Conservation (phyloP, 1,284 basidiomycete genomes). For the Cutaneotrichosporon cavernicola region DNA sequence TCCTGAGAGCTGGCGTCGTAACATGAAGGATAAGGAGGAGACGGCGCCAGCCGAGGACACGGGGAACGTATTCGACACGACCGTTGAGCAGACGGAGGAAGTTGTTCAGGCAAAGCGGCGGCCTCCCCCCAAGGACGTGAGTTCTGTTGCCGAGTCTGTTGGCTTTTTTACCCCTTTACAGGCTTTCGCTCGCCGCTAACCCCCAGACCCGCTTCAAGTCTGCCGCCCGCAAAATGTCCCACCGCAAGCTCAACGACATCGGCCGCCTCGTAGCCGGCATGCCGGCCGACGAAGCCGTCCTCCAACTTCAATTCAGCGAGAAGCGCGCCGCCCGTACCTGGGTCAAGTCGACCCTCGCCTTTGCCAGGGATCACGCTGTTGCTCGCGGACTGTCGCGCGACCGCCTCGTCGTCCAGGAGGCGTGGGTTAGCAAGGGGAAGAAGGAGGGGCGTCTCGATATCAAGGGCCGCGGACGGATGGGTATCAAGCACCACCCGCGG, state of each 20-base stretch:
- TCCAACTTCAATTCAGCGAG: slow-evolving; percentile 94
- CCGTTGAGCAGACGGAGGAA: neutral
- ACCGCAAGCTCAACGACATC: slow-evolving; percentile 85
- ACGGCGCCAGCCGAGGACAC: slow-evolving; percentile 5
- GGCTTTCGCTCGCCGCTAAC: neutral
- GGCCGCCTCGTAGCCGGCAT: slow-evolving; percentile 82
- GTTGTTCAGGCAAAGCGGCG: slow-evolving; percentile 1
- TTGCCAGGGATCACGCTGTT: slow-evolving; percentile 83
- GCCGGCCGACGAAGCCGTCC: slow-evolving; percentile 87
- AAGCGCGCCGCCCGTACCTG: slow-evolving; percentile 76
- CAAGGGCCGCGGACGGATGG: slow-evolving; percentile 78
- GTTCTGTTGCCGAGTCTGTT: neutral
- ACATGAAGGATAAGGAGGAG: slow-evolving; percentile 14
- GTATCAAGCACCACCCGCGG: slow-evolving; percentile 73
- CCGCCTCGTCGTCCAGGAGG: slow-evolving; percentile 82
- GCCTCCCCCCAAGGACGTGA: neutral
- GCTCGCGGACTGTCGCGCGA: slow-evolving; percentile 72
- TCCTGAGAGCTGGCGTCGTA: slow-evolving; percentile 20
- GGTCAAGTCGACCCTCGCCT: slow-evolving; percentile 81
- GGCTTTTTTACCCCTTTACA: neutral
- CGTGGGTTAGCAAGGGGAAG: slow-evolving; percentile 86
- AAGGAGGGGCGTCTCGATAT: slow-evolving; percentile 72
- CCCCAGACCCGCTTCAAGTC: slow-evolving; percentile 57
- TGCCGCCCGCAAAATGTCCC: slow-evolving; percentile 86
- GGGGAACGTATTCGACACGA: neutral